These are phyloP conservation scores for Triticum dicoccoides DNA, from an alignment of 176 grass and related monocot species.

Conservation along the genomic window DNA sequence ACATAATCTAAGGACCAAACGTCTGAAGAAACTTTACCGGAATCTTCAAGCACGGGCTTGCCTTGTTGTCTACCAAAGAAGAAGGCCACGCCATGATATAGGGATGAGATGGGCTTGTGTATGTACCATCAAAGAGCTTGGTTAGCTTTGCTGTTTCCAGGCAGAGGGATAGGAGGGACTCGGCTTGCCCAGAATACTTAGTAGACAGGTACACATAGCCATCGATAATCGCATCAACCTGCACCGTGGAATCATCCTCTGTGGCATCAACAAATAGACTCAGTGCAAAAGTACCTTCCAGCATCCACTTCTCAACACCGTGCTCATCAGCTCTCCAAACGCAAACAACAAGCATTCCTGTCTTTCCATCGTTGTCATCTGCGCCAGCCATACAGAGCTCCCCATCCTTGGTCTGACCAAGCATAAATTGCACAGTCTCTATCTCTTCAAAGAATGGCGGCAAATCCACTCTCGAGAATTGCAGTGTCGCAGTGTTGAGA, in stretches of 20 bases:
- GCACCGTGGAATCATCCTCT: neutral
- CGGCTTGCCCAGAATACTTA: neutral
- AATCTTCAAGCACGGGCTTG: neutral
- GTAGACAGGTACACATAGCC: neutral
- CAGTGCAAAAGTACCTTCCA: neutral
- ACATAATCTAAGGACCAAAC: neutral
- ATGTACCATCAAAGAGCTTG: neutral
- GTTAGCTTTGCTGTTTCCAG: neutral
- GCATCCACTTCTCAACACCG: neutral
- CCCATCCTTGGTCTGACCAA: slow-evolving; percentile 1
- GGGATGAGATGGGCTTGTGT: neutral
- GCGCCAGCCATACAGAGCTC: neutral
- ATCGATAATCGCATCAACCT: neutral
- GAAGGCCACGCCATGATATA: neutral
- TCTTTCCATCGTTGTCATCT: neutral
- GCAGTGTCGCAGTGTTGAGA: neutral
- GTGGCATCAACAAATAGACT: neutral
- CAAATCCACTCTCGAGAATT: neutral
- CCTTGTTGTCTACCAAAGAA: neutral
- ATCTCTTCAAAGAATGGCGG: neutral
- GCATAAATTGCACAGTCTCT: neutral
- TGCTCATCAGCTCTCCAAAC: neutral
- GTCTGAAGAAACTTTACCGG: neutral
- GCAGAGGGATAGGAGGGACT: neutral
- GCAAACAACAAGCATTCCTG: neutral